phyloP scores from a whole-genome alignment of 164 flowering plant genomes.

The Berberis vulgaris region DNA sequence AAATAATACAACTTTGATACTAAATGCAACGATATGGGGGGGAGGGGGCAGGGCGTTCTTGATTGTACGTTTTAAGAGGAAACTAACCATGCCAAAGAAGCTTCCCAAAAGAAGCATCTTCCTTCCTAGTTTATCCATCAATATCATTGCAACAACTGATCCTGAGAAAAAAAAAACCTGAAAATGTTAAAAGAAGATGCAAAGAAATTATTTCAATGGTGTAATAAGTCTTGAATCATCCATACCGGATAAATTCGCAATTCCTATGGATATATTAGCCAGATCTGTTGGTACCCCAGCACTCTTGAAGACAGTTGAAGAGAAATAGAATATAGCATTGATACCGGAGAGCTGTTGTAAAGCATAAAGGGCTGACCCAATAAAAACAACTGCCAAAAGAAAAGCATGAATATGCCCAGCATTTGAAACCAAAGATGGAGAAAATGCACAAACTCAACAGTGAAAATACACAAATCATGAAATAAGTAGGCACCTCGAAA shows the following conservation, averaged over 20 bases:
- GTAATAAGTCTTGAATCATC: neutral
- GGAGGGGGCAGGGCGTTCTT: neutral
- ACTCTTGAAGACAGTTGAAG: slow-evolving; percentile 57
- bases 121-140: slow-evolving; percentile 95
- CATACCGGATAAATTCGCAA: slow-evolving; percentile 52
- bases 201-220: neutral
- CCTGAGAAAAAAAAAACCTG: slow-evolving; percentile 33
- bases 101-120: slow-evolving; percentile 79
- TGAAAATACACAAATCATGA: neutral
- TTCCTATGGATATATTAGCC: slow-evolving; percentile 52
- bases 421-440: slow-evolving; percentile 3
- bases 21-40: neutral
- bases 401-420: slow-evolving; percentile 36
- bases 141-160: slow-evolving; percentile 61
- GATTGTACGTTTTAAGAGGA: neutral
- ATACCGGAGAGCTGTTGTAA: slow-evolving; percentile 83
- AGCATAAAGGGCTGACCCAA: slow-evolving; percentile 72
- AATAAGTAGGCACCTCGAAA: slow-evolving; percentile 45
- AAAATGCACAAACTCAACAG: neutral
- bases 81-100: slow-evolving; percentile 38
- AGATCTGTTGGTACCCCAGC: slow-evolving; percentile 56
- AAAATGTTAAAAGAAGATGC: neutral
- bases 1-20: neutral
- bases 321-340: slow-evolving; percentile 80
- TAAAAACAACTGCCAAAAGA: slow-evolving; percentile 92